Evolutionary conservation across 2,329 filamentous ascomycete genomes (phyloP).

Genomic region (Cladosporium velox): DNA sequence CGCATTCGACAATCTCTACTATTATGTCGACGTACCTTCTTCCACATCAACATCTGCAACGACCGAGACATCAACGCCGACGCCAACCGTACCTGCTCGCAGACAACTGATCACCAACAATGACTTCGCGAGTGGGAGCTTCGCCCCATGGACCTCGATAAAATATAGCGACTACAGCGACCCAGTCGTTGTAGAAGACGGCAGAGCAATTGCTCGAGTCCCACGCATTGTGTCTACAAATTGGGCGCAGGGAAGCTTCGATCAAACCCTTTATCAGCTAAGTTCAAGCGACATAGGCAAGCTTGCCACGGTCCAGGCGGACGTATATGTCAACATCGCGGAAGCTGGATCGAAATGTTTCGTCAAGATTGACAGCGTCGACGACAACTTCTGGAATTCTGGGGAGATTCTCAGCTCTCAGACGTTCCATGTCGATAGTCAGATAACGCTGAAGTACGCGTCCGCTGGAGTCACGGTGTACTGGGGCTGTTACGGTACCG

Average conservation of each 20-base stretch:
- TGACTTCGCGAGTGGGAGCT: not conserved
- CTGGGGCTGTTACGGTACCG: not conserved
- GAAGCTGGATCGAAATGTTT: not conserved
- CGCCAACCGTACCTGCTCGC: not conserved
- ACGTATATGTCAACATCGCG: not conserved
- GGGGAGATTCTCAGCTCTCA: not conserved
- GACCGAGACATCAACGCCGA: not conserved
- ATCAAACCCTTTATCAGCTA: not conserved
- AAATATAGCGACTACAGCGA: not conserved
- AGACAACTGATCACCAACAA: not conserved
- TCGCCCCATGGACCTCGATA: not conserved
- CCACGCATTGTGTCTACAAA: not conserved
- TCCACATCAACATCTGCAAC: not conserved
- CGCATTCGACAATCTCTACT: not conserved
- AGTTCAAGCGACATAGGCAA: not conserved
- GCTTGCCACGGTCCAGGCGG: not conserved
- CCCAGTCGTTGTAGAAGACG: not conserved
- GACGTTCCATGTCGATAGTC: not conserved
- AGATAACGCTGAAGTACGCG: not conserved
- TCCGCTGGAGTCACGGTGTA: not conserved
- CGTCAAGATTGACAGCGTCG: not conserved
- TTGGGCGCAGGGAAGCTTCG: not conserved
- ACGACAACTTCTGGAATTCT: not conserved
- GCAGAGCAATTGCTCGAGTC: not conserved
- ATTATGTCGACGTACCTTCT: not conserved